These are phyloP conservation scores for Phytophthora constricta DNA, from an alignment of 352 stramenopile genomes.

Conservation along the genomic window DNA sequence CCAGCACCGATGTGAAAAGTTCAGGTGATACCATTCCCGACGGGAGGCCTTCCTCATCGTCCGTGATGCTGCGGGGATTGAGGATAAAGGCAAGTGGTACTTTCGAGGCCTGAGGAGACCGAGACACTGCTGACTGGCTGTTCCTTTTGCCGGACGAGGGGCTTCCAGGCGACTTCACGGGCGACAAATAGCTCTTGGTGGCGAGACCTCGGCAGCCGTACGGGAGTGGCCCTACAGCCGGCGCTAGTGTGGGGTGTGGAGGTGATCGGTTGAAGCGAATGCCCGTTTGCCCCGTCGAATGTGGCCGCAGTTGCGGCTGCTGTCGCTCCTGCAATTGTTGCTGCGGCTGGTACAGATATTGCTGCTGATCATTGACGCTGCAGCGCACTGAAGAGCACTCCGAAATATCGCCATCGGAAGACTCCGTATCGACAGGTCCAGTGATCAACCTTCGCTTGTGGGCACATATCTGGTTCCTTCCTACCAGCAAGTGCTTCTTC, in stretches of 20 bases:
- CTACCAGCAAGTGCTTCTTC: slow-evolving; percentile 54
- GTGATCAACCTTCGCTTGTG: slow-evolving; percentile 51
- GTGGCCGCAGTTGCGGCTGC: slow-evolving; percentile 10
- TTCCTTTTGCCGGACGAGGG: slow-evolving; percentile 15
- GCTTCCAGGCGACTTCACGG: slow-evolving; percentile 7
- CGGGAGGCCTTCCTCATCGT: background rate
- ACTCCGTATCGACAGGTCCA: slow-evolving; percentile 32
- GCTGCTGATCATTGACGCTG: slow-evolving; percentile 27
- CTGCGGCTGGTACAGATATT: slow-evolving; percentile 21
- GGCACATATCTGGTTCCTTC: slow-evolving; percentile 58
- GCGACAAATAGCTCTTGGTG: slow-evolving; percentile 14
- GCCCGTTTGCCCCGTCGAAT: slow-evolving; percentile 13
- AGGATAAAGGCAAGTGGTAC: slow-evolving; percentile 35
- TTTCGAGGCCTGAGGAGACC: slow-evolving; percentile 27
- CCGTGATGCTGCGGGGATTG: slow-evolving; percentile 16
- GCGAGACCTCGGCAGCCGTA: slow-evolving; percentile 29
- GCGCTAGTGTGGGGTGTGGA: slow-evolving; percentile 18
- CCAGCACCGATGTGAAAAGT: slow-evolving; percentile 48
- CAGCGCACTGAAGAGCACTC: slow-evolving; percentile 30
- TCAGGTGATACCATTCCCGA: slow-evolving; percentile 41
- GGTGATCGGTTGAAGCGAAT: slow-evolving; percentile 36
- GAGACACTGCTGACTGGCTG: slow-evolving; percentile 1
- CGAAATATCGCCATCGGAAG: slow-evolving; percentile 25
- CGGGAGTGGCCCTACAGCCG: slow-evolving; percentile 7
- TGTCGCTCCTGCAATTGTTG: slow-evolving; percentile 19